Evolutionary conservation across 768 basidiomycete genomes (phyloP), one percentile per base, ranked within the genome.

Genomic region (Sutorius australiensis): DNA sequence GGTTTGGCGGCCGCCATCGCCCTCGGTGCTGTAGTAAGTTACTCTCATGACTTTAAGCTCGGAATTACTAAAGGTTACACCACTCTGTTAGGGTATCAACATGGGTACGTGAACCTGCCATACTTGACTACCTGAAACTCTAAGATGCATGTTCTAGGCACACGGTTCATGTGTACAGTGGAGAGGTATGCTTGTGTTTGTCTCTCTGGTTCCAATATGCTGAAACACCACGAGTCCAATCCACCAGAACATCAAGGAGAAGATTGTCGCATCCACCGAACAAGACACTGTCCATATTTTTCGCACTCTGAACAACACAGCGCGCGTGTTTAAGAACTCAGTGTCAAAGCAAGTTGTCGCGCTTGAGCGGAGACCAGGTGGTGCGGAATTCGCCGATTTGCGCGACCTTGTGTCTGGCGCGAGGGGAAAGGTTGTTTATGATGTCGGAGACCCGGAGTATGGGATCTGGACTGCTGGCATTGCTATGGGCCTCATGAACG

Each of bases 81-180:
- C 2, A 33, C 8, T 45, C 9, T 12, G 40, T n/a, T 38, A 91
- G 85, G 94, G 92, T 40, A 77, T 88, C 12, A 95, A 94, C 63
- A 90, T 93, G 87, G 94, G 75, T 71, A 48, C 32, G 65, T 63
- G 30, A 39, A 36, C 38, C 17, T 28, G 1, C 19, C 5, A 1
- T 36, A 5, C 28, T 34, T 3, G 34, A 31, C 8, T 19, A 31
- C 12, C 11, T 7, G 16, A 30, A 50, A 11, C n/a, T 32, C 46
- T 40, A n/a, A 60, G 37, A 13, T 1, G 12, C 19, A 5, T 7
- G 6, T 42, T n/a, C 17, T 49, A 74, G 70, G 89, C 12, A 94
- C 93, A 9, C 82, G 92, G 6, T 95, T 97, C 74, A 87, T 95
- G 90, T 89, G 88, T 67, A 95, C 92, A 1, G 81, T 84, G 11